Conservation (phyloP, 371 early-diverging fungal genomes). For the Batkoa obscura region DNA sequence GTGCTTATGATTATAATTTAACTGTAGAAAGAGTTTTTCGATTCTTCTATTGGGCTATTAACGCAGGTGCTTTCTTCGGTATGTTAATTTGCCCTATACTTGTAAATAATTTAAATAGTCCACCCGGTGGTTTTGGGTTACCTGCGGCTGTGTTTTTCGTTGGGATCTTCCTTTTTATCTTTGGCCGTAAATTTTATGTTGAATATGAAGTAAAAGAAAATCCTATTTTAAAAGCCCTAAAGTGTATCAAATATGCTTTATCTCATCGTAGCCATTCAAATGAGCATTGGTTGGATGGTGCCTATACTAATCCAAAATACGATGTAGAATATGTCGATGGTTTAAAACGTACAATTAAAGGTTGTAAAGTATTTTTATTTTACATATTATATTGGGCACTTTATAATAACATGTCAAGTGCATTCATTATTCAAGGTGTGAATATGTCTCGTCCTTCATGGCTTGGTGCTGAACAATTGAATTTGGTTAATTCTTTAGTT, state of each 20-base stretch:
- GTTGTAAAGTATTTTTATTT: conserved; percentile 49
- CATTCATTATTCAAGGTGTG: conserved; percentile 46
- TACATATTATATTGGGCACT: conserved; percentile 61
- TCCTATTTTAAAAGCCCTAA: conserved; percentile 26
- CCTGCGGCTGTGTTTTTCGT: conserved; percentile 48
- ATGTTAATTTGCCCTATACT: conserved; percentile 12
- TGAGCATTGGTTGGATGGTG: conserved; percentile 24
- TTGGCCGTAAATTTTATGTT: conserved; percentile 34
- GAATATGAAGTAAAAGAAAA: conserved; percentile 38
- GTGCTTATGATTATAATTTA: conserved; percentile 17
- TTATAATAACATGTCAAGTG: conserved; percentile 52
- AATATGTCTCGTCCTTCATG: conserved; percentile 36
- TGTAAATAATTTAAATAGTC: conserved; percentile 14
- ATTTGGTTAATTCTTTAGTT: conserved; percentile 26
- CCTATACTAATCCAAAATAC: conserved; percentile 21
- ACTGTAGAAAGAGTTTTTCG: conserved; percentile 34
- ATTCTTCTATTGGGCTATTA: conserved; percentile 69
- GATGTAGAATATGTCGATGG: conserved; percentile 51
- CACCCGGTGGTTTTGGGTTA: conserved; percentile 30
- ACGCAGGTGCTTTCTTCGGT: conserved; percentile 30
- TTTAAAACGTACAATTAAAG: conserved; percentile 32
- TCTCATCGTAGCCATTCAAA: conserved; percentile 25
- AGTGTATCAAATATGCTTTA: conserved; percentile 24
- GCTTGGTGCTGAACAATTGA: conserved; percentile 30
- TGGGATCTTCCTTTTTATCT: conserved; percentile 28